phyloP scores from a whole-genome alignment of 331 rosid species.

The Malus hybrid region DNA sequence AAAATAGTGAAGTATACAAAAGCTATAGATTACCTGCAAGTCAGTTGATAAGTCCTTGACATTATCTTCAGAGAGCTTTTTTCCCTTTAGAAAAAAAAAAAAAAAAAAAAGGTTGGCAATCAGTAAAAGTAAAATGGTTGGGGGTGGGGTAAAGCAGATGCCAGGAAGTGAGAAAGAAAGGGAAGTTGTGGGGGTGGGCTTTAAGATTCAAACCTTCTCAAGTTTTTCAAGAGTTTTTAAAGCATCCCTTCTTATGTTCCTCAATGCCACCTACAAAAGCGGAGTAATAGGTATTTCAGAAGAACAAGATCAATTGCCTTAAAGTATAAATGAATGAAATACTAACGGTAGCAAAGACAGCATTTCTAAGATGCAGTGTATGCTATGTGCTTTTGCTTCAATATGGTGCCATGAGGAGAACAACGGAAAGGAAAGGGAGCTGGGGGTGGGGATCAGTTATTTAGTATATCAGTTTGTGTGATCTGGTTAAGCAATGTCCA shows the following conservation, averaged over 20 bases:
- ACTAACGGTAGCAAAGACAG: not conserved
- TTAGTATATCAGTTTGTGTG: not conserved
- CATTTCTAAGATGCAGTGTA: not conserved
- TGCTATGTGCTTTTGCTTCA: not conserved
- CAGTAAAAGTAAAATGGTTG: conserved; percentile 2
- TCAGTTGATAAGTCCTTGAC: conserved; percentile 80
- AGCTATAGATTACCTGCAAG: conserved; percentile 65
- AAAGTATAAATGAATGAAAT: not conserved
- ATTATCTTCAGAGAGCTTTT: conserved; percentile 85
- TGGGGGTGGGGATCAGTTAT: not conserved
- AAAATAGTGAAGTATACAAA: not conserved
- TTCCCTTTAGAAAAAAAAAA: conserved; percentile 45
- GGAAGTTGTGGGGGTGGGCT: conserved; percentile 2
- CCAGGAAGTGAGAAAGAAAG: conserved; percentile 10
- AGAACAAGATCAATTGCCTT: not conserved
- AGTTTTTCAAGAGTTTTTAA: conserved; percentile 88
- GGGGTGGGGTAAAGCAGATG: not conserved
- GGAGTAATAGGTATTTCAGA: not conserved
- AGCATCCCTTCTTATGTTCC: conserved; percentile 97
- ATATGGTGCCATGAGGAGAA: not conserved
- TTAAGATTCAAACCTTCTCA: conserved; percentile 59
- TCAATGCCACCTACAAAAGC: conserved; percentile 66
- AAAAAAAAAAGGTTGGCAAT: not conserved
- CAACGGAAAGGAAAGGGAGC: not conserved
- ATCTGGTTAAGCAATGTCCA: not conserved